Evolutionary conservation across 768 basidiomycete species (phyloP).

Genomic region (Pholiota microspora): DNA sequence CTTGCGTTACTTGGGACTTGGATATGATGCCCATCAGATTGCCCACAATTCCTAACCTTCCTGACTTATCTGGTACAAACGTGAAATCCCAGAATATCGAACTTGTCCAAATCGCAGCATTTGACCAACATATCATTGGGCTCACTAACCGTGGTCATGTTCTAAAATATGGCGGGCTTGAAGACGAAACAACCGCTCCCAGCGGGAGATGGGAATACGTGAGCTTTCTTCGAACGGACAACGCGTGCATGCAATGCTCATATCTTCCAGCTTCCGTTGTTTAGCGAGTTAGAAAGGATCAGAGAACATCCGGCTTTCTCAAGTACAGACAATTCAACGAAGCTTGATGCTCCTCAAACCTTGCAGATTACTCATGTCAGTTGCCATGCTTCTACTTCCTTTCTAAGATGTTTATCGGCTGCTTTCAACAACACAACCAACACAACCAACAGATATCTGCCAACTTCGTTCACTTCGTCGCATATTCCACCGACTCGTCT

Average conservation of each 20-base stretch:
- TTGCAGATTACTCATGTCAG: constrained; percentile 80
- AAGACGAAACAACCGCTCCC: constrained; percentile 34
- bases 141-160: constrained; percentile 82
- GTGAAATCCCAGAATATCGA: constrained; percentile 27
- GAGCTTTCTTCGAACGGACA: constrained; percentile 21
- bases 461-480: constrained; percentile 79
- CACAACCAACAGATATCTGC: constrained; percentile 61
- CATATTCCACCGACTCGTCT: constrained; percentile 67
- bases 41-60: constrained; percentile 60
- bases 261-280: constrained; percentile 60
- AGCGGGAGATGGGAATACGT: constrained; percentile 72
- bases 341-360: constrained; percentile 36
- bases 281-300: constrained; percentile 61
- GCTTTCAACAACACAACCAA: constrained; percentile 8
- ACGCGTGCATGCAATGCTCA: neutral
- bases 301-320: constrained; percentile 43
- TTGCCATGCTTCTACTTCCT: constrained; percentile 10
- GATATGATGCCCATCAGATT: constrained; percentile 52
- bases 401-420: constrained; percentile 10
- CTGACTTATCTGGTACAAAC: constrained; percentile 36
- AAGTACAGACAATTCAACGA: constrained; percentile 24
- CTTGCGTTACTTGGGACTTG: constrained; percentile 62
- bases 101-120: constrained; percentile 79
- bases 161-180: constrained; percentile 53
- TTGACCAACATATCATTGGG: constrained; percentile 71